Evolutionary conservation across 2,329 filamentous ascomycete species (phyloP), one percentile per base, ranked within the genome.

Genomic region (Penicillium griseofulvum): DNA sequence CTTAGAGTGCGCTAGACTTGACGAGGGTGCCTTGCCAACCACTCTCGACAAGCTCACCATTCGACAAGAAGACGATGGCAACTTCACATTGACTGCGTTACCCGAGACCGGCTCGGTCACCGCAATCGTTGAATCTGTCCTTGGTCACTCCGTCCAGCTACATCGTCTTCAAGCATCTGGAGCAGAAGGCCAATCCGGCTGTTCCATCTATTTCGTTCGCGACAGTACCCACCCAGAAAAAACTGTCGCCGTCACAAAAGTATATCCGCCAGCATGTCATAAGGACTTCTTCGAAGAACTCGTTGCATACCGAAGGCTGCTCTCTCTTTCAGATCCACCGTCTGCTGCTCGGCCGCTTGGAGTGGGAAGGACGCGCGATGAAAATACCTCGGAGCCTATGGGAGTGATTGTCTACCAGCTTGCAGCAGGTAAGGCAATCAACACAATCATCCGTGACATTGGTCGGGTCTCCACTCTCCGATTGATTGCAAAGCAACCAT

Each of bases 81-180:
- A 39, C 14, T 49, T 49, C 24, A 39, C 46, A 38, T 41, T 49
- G 10, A 24, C 46, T 5, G 34, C 46, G 39, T 41, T 49, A 31
- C 46, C 46, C 1, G 34, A 49, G 34, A 39, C 46, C 8, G 3
- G n/a, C 46, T 39, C 46, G 2, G 26, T 49, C 17, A 22, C 12
- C 3, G 34, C 17, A 49, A 49, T 49, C 14, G 46, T 49, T 12
- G 46, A 49, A 49, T 49, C 46, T 8, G 46, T 49, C 24, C 46
- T 49, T 12, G 46, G 46, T 2, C 34, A 49, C 46, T 14, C 46
- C 34, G 34, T 49, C 17, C 24, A 49, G 26, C 36, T 49, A 10
- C 46, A 49, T 26, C 17, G 26, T 49, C 46, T 49, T 49, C 46
- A 49, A 31, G 46, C 46, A 28, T 49, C 46, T 6, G 46, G 46